Evolutionary conservation across 2,329 filamentous ascomycete species (phyloP).

Genomic region (Neonectria coccinea): DNA sequence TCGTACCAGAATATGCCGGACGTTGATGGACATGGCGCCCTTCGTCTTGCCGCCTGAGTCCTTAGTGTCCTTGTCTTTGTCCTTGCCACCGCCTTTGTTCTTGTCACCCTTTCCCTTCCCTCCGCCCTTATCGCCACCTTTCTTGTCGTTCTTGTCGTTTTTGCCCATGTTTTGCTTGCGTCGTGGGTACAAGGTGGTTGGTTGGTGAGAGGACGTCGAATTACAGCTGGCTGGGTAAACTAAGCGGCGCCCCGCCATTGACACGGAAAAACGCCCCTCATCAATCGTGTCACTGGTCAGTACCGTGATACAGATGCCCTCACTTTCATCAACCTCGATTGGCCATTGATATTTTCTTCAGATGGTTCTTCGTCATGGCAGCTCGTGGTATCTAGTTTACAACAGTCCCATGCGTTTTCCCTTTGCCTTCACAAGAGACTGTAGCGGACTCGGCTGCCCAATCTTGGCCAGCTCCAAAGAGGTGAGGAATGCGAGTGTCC

Average conservation of each 20-base stretch:
- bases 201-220: slow-evolving; percentile 9
- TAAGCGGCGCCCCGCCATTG: slow-evolving; percentile 21
- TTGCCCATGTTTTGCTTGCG: slow-evolving; percentile 50
- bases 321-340: slow-evolving; percentile 3
- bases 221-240: slow-evolving; percentile 1
- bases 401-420: slow-evolving; percentile 1
- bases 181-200: slow-evolving; percentile 4
- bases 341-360: slow-evolving; percentile 1
- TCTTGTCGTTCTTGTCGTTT: slow-evolving; percentile 57
- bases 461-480: slow-evolving; percentile 38
- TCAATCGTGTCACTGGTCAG: background rate
- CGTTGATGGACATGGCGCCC: slow-evolving; percentile 77
- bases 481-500: slow-evolving; percentile 42
- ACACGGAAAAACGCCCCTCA: slow-evolving; percentile 26
- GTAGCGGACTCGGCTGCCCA: slow-evolving; percentile 14
- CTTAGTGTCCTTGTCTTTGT: slow-evolving; percentile 46
- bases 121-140: slow-evolving; percentile 52
- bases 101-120: slow-evolving; percentile 28
- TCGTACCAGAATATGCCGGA: slow-evolving; percentile 75
- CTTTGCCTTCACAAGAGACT: background rate
- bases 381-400: background rate
- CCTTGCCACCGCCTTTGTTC: slow-evolving; percentile 46
- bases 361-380: background rate
- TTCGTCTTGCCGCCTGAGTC: slow-evolving; percentile 55
- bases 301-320: background rate